A percentile compares a stretch with the other conserved stretches of the same genome.
These are phyloP conservation scores for Pisolithus marmoratus DNA, from an alignment of 768 basidiomycete genomes.

Conservation along the genomic window DNA sequence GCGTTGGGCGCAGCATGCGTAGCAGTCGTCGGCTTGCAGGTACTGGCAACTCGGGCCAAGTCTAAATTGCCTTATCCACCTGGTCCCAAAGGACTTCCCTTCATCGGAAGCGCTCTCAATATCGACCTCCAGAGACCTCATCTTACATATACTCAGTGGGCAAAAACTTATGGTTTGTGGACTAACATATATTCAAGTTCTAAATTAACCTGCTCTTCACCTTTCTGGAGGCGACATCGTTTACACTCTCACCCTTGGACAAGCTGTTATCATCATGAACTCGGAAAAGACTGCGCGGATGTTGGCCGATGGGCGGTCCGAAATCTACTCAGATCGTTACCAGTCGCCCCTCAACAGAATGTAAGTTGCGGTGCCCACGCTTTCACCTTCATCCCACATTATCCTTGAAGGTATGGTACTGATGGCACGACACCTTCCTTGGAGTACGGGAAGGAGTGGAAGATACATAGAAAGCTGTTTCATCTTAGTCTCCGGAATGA, in stretches of 20 bases:
- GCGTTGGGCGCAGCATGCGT: too few relatives aligned
- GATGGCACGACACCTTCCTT: constrained; percentile 6
- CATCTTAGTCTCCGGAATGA: constrained; percentile 8
- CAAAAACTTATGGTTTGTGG: constrained; percentile 14
- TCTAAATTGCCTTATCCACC: too few relatives aligned
- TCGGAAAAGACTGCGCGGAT: constrained; percentile 4
- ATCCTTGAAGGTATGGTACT: constrained; percentile 3
- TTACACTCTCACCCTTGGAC: not conserved
- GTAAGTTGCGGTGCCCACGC: not conserved
- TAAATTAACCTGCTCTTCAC: not conserved
- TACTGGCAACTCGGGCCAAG: too few relatives aligned
- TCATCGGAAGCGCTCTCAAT: constrained; percentile 12
- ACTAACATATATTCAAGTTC: not conserved
- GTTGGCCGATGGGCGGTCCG: constrained; percentile 1
- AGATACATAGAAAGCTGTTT: constrained; percentile 11
- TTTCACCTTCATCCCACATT: not conserved
- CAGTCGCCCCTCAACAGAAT: not conserved
- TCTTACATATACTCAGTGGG: constrained; percentile 15
- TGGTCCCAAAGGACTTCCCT: constrained; percentile 11
- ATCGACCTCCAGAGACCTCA: constrained; percentile 5
- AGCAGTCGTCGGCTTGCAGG: too few relatives aligned
- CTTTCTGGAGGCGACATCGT: constrained; percentile 2
- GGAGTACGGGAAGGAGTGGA: constrained; percentile 13
- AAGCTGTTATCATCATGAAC: constrained; percentile 4
- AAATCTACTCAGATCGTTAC: constrained; percentile 3